Evolutionary conservation across 768 basidiomycete species (phyloP).

Genomic region (Galerina marginata): DNA sequence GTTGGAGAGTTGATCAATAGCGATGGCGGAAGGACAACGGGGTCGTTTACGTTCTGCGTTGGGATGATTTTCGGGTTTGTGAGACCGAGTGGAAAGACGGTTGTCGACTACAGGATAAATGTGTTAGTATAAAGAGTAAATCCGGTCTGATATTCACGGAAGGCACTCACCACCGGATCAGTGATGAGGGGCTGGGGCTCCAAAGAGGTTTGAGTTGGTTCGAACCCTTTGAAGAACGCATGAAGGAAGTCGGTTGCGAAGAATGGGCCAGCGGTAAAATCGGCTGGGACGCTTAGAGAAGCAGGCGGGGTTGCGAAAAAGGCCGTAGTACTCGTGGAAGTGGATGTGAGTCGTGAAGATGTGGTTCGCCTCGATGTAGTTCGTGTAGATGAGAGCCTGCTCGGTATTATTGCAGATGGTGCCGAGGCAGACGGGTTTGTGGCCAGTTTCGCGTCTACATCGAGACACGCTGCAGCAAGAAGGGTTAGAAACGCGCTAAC

Average conservation of each 20-base stretch:
- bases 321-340: neutral
- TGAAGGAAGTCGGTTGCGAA: conserved; percentile 2
- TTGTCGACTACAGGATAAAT: neutral
- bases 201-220: neutral
- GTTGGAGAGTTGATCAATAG: neutral
- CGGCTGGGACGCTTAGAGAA: neutral
- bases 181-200: conserved; percentile 4
- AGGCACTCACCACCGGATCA: neutral
- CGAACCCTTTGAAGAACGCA: neutral
- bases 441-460: neutral
- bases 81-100: conserved; percentile 3
- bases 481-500: neutral
- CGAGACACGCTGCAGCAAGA: neutral
- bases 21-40: neutral
- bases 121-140: neutral
- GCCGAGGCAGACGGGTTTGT: neutral
- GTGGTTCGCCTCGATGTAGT: neutral
- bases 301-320: conserved; percentile 3
- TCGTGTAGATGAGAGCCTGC: neutral
- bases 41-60: conserved; percentile 1
- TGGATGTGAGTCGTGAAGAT: too few species aligned
- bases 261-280: conserved; percentile 3
- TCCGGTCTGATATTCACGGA: too few species aligned
- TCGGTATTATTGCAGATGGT: neutral
- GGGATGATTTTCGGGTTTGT: conserved; percentile 2